Percentiles rank a stretch among this genome's conserved stretches.
phyloP scores from a whole-genome alignment of 2,329 filamentous ascomycete species.

The Trichophyton rubrum region DNA sequence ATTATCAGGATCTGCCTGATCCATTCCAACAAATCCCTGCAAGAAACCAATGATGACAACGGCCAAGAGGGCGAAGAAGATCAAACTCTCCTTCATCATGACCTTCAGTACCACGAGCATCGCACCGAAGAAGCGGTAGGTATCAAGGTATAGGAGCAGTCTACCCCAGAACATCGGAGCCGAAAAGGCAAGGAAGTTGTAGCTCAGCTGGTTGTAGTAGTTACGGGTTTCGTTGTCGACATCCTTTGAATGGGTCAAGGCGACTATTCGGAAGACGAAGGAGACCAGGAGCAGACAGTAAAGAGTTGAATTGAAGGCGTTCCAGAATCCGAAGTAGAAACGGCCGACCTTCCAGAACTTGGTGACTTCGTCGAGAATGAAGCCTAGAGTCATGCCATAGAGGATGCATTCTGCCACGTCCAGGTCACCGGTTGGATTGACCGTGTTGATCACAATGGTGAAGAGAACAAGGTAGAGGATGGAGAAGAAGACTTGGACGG shows the following conservation, averaged over 20 bases:
- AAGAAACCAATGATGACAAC: slow-evolving; percentile 71
- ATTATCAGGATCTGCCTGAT: slow-evolving; percentile 62
- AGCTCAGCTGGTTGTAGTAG: slow-evolving; percentile 66
- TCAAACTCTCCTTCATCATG: slow-evolving; percentile 87
- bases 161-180: slow-evolving; percentile 97
- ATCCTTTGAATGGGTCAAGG: slow-evolving; percentile 51
- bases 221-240: slow-evolving; percentile 40
- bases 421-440: slow-evolving; percentile 72
- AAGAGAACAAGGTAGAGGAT: slow-evolving; percentile 73
- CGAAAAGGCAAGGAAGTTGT: slow-evolving; percentile 86
- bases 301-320: slow-evolving; percentile 76
- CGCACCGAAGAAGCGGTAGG: slow-evolving; percentile 87
- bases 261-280: slow-evolving; percentile 66
- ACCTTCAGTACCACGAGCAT: slow-evolving; percentile 96
- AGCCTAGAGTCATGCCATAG: slow-evolving; percentile 84
- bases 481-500: slow-evolving; percentile 72
- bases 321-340: slow-evolving; percentile 92
- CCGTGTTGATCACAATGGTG: slow-evolving; percentile 83
- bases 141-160: slow-evolving; percentile 82
- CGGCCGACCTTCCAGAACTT: slow-evolving; percentile 93
- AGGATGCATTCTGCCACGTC: slow-evolving; percentile 73
- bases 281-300: slow-evolving; percentile 70
- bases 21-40: slow-evolving; percentile 86
- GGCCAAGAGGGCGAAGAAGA: slow-evolving; percentile 84
- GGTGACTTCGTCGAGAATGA: slow-evolving; percentile 71